A percentile compares a stretch with the other conserved stretches of the same genome.
These are phyloP conservation scores for Acer yangbiense DNA, from an alignment of 345 rosid species.

Conservation along the genomic window DNA sequence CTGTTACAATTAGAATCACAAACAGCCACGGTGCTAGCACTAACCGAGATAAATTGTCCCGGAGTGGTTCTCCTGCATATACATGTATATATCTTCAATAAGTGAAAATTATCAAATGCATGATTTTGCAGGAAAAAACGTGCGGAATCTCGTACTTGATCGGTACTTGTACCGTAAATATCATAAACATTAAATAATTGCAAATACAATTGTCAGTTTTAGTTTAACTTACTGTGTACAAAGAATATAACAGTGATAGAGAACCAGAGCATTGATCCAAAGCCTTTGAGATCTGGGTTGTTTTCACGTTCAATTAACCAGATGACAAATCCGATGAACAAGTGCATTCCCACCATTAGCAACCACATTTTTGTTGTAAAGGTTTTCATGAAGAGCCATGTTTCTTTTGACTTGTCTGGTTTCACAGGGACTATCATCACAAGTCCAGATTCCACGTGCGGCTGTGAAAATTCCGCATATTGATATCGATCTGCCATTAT, in stretches of 20 bases:
- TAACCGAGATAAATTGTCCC: constrained; percentile 17
- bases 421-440: constrained; percentile 30
- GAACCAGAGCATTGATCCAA: constrained; percentile 31
- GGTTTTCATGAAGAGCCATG: constrained; percentile 32
- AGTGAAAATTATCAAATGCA: too few species aligned
- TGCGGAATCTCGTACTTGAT: too few species aligned
- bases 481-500: constrained; percentile 27
- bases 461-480: constrained; percentile 34
- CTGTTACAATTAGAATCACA: constrained; percentile 22
- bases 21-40: constrained; percentile 37
- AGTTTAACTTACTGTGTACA: constrained; percentile 27
- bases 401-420: constrained; percentile 18
- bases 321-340: constrained; percentile 26
- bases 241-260: constrained; percentile 28
- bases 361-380: constrained; percentile 32
- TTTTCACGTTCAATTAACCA: constrained; percentile 34
- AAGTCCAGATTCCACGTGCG: constrained; percentile 36
- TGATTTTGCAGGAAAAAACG: too few species aligned
- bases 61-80: constrained; percentile 26
- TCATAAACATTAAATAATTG: not conserved
- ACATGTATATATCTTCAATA: too few species aligned
- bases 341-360: constrained; percentile 23
- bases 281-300: constrained; percentile 21
- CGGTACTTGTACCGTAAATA: not conserved
- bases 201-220: not conserved